Conservation (phyloP, 345 rosid species). For the Brassica rapa region DNA sequence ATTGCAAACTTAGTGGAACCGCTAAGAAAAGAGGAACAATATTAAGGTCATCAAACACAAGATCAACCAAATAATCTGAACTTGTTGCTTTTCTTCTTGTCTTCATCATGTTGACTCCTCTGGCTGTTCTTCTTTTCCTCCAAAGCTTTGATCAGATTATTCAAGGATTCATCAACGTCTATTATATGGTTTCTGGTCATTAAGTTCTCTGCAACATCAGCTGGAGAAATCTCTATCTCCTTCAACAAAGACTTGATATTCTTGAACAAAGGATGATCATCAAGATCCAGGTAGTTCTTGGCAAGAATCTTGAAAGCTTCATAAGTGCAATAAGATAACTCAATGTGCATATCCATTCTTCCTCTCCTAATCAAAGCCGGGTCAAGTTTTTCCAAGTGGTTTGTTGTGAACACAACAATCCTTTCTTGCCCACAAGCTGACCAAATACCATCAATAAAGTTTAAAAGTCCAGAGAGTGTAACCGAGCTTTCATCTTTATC, state of each 20-base stretch:
- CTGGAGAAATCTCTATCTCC: slow-evolving; percentile 44
- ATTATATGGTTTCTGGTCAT: slow-evolving; percentile 35
- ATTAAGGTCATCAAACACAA: background rate
- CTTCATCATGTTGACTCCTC: background rate
- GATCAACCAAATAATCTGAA: slow-evolving; percentile 18
- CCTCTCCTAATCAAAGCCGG: slow-evolving; percentile 72
- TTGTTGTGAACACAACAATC: slow-evolving; percentile 63
- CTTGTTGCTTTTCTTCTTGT: slow-evolving; percentile 8
- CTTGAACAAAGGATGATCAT: slow-evolving; percentile 33
- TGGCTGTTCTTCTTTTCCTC: slow-evolving; percentile 16
- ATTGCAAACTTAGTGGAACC: background rate
- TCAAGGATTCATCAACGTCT: background rate
- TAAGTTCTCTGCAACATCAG: slow-evolving; percentile 45
- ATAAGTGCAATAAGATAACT: slow-evolving; percentile 48
- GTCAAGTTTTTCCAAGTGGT: slow-evolving; percentile 62
- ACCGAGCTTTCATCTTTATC: slow-evolving; percentile 31
- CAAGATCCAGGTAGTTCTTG: slow-evolving; percentile 47
- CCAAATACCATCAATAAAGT: slow-evolving; percentile 76
- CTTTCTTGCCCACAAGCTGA: slow-evolving; percentile 72
- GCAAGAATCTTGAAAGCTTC: slow-evolving; percentile 49
- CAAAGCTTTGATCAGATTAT: slow-evolving; percentile 17
- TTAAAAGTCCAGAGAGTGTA: slow-evolving; percentile 66
- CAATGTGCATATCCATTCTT: slow-evolving; percentile 56
- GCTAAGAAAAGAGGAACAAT: background rate
- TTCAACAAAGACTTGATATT: slow-evolving; percentile 36